phyloP scores from a whole-genome alignment of 2,329 filamentous ascomycete species.

The Fusarium sp. region DNA sequence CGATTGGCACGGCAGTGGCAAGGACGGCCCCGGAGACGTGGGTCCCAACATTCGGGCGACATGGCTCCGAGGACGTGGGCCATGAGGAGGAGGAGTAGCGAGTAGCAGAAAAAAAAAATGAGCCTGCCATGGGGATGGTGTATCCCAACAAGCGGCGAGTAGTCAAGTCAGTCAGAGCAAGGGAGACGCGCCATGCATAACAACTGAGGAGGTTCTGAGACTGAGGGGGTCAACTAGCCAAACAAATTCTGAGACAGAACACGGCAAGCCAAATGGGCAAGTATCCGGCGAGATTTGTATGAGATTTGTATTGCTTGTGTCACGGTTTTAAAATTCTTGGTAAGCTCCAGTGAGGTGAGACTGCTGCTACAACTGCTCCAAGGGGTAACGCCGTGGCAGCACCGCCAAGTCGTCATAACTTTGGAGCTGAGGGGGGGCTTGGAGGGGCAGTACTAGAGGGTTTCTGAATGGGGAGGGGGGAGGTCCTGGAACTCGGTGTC shows the following conservation, averaged over 20 bases:
- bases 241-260: conserved; percentile 15
- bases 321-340: conserved; percentile 41
- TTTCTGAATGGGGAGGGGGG: conserved; percentile 24
- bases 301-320: conserved; percentile 43
- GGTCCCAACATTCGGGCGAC: conserved; percentile 39
- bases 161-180: conserved; percentile 8
- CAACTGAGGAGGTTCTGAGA: conserved; percentile 1
- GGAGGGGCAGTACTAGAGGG: conserved; percentile 30
- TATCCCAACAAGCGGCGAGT: conserved; percentile 30
- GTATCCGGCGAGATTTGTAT: conserved; percentile 36
- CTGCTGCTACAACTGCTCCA: not conserved
- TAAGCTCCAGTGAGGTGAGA: conserved; percentile 35
- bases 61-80: conserved; percentile 26
- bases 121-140: conserved; percentile 13
- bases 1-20: conserved; percentile 47
- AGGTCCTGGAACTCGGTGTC: conserved; percentile 44
- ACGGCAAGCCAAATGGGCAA: conserved; percentile 13
- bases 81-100: conserved; percentile 7
- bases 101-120: not conserved
- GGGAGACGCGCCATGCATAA: conserved; percentile 17
- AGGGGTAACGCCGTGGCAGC: conserved; percentile 40
- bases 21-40: conserved; percentile 36
- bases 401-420: conserved; percentile 41
- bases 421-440: conserved; percentile 36
- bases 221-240: not conserved